phyloP scores from a whole-genome alignment of 2,329 filamentous ascomycete genomes.

The Ophiosphaerella korrae region DNA sequence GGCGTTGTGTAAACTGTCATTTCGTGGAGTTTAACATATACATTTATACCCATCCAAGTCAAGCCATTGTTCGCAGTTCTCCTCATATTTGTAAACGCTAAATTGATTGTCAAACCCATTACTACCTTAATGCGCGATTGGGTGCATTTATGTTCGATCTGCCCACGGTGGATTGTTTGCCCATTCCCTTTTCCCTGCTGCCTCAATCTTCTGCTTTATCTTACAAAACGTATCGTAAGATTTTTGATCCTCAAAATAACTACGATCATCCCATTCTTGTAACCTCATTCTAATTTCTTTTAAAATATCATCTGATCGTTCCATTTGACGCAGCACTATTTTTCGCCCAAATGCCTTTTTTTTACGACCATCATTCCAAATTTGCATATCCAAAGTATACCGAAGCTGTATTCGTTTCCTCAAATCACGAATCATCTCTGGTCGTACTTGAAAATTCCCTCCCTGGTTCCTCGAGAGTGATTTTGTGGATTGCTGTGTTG shows the following conservation, averaged over 20 bases:
- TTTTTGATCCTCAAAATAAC: background rate
- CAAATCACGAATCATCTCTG: background rate
- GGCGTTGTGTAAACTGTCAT: no score
- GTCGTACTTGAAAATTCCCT: background rate
- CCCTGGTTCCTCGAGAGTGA: background rate
- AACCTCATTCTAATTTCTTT: background rate
- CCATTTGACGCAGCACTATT: background rate
- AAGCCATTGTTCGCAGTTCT: no score
- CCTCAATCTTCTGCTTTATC: background rate
- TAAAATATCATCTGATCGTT: background rate
- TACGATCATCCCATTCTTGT: background rate
- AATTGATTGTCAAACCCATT: no score
- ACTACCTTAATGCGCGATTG: background rate
- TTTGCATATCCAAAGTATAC: background rate
- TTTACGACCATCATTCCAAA: background rate
- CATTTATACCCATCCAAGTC: no score
- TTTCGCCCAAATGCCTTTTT: background rate
- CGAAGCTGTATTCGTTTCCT: background rate
- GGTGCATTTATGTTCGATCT: background rate
- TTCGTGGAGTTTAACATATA: no score
- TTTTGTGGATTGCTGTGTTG: background rate
- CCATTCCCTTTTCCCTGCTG: background rate
- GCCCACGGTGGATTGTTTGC: background rate
- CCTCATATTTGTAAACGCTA: no score
- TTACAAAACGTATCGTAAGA: background rate